Evolutionary conservation across 371 early-diverging fungal genomes (phyloP).

Genomic region (Mucor circinelloides): DNA sequence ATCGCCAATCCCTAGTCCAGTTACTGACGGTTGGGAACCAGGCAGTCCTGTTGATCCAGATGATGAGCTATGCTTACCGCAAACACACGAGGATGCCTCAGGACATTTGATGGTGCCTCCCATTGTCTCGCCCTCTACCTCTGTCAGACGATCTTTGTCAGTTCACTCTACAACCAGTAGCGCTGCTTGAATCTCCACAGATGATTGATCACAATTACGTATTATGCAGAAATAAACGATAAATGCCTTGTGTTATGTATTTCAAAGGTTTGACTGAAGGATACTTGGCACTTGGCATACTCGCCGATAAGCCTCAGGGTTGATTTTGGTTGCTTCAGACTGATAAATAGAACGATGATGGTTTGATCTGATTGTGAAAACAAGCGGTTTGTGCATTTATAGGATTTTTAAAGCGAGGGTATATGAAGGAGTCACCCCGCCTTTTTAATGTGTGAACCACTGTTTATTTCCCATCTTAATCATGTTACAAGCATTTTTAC

Average conservation of each 20-base stretch:
- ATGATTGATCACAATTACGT: neutral
- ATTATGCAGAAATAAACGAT: neutral
- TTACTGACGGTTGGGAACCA: constrained; percentile 20
- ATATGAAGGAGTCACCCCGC: neutral
- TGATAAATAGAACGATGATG: neutral
- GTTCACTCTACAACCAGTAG: neutral
- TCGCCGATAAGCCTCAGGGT: neutral
- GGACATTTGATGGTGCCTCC: constrained; percentile 35
- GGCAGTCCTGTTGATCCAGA: constrained; percentile 28
- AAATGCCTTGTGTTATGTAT: neutral
- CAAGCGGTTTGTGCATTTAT: neutral
- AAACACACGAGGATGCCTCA: constrained; percentile 19
- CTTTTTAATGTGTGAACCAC: neutral
- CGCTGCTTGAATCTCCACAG: neutral
- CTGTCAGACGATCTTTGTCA: neutral
- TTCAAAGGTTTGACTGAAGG: neutral
- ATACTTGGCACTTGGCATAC: too few relatives aligned
- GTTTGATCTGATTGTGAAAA: neutral
- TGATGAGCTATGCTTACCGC: neutral
- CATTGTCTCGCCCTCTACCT: neutral
- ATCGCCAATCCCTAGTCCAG: constrained; percentile 36
- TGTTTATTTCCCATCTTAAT: neutral
- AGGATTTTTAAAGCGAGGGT: neutral
- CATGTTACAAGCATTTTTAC: neutral
- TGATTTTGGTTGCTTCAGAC: neutral